Evolutionary conservation across 345 rosid species (phyloP).

Genomic region (Noccaea bulbosa): DNA sequence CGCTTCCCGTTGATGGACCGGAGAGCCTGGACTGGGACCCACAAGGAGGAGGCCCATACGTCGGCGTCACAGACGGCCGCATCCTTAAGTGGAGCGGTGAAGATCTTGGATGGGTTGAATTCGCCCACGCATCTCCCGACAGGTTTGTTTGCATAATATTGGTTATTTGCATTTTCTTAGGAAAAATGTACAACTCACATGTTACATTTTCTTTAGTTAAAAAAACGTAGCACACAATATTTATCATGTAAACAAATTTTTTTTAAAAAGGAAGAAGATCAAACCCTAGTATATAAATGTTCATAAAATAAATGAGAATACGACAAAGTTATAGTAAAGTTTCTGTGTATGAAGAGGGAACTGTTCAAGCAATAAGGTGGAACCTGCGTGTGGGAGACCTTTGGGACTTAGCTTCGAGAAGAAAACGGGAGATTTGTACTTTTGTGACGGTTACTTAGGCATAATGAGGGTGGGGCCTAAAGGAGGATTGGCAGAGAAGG

Average conservation of each 20-base stretch:
- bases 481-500: slow-evolving; percentile 62
- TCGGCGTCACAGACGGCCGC: slow-evolving; percentile 42
- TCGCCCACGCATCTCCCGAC: slow-evolving; percentile 57
- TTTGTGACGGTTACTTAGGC: slow-evolving; percentile 74
- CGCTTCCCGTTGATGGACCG: slow-evolving; percentile 39
- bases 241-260: too few species aligned
- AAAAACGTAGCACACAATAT: too few species aligned
- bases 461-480: slow-evolving; percentile 64
- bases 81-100: slow-evolving; percentile 43
- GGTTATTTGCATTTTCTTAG: too few species aligned
- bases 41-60: slow-evolving; percentile 44
- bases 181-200: too few species aligned
- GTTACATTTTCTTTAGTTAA: too few species aligned
- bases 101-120: slow-evolving; percentile 57
- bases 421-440: slow-evolving; percentile 69
- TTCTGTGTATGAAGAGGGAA: slow-evolving; percentile 47
- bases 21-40: slow-evolving; percentile 46
- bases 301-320: background rate
- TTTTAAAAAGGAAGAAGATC: background rate
- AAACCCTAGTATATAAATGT: background rate
- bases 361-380: slow-evolving; percentile 53
- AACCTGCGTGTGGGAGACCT: slow-evolving; percentile 75
- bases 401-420: slow-evolving; percentile 68
- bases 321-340: background rate
- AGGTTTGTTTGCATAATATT: slow-evolving; percentile 46